These are phyloP conservation scores for Jimgerdemannia flammicorona DNA, from an alignment of 192 early-diverging fungal species.

Conservation along the genomic window DNA sequence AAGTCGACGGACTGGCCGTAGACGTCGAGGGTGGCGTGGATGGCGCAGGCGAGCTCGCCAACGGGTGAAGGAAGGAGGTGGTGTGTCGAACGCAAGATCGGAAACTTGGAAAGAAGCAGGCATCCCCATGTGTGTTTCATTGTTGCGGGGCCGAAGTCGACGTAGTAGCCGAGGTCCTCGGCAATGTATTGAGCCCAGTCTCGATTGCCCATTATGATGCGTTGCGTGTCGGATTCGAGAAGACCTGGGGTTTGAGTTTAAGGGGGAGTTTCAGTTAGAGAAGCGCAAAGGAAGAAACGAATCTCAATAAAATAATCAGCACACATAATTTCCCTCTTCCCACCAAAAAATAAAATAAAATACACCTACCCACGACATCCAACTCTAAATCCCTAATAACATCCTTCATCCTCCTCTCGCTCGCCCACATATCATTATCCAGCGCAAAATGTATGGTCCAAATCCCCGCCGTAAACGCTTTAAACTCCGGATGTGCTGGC, in stretches of 20 bases:
- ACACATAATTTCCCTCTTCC: neutral
- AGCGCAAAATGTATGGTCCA: conserved; percentile 87
- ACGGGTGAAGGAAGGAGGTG: conserved; percentile 76
- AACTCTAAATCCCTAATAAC: conserved; percentile 72
- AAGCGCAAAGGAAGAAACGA: conserved; percentile 1
- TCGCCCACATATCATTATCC: conserved; percentile 84
- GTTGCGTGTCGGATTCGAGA: conserved; percentile 72
- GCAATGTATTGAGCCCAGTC: conserved; percentile 76
- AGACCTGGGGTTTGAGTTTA: conserved; percentile 32
- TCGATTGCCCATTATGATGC: conserved; percentile 84
- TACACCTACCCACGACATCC: conserved; percentile 66
- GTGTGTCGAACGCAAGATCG: conserved; percentile 69
- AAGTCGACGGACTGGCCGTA: conserved; percentile 77
- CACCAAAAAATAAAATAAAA: conserved; percentile 1
- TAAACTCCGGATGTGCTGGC: conserved; percentile 60
- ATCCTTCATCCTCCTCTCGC: conserved; percentile 66
- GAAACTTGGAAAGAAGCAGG: conserved; percentile 81
- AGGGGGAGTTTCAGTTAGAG: neutral
- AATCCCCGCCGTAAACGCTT: conserved; percentile 70
- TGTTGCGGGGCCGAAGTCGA: conserved; percentile 78
- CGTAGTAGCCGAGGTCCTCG: conserved; percentile 73
- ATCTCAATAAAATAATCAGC: neutral
- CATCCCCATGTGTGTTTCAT: conserved; percentile 89
- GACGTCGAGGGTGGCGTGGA: conserved; percentile 83
- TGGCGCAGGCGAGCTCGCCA: conserved; percentile 80